Conservation (phyloP, 2,329 filamentous ascomycete species). For the Nemania abortiva region DNA sequence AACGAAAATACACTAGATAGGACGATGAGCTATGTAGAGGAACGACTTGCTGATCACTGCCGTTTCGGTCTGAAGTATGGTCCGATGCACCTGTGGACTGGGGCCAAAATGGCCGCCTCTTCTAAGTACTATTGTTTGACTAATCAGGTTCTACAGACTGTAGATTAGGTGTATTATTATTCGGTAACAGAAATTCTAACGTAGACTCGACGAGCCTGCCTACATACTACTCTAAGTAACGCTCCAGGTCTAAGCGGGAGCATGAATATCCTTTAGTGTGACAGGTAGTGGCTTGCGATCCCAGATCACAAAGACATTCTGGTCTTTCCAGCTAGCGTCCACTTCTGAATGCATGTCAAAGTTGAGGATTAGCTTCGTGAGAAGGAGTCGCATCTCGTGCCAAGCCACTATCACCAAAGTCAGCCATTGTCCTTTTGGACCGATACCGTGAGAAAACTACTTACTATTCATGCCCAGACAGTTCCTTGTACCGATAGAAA, state of each 20-base stretch:
- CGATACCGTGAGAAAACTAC: background rate
- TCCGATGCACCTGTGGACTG: background rate
- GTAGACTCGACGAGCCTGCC: background rate
- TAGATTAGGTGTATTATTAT: background rate
- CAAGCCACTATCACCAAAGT: conserved; percentile 33
- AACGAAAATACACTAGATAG: background rate
- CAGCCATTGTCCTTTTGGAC: conserved; percentile 1
- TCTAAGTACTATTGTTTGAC: background rate
- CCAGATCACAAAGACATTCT: conserved; percentile 39
- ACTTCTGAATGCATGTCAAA: conserved; percentile 36
- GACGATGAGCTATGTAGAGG: background rate
- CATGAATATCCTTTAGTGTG: conserved; percentile 13
- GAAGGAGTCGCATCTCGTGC: conserved; percentile 41
- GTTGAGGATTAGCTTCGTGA: conserved; percentile 38
- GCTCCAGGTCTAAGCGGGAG: conserved; percentile 9
- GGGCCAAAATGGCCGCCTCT: background rate
- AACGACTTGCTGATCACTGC: background rate
- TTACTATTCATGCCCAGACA: conserved; percentile 43
- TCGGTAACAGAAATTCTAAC: background rate
- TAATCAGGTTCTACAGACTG: background rate
- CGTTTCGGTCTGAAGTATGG: background rate
- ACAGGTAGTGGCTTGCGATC: conserved; percentile 38
- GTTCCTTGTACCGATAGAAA: conserved; percentile 39
- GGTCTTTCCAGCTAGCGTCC: conserved; percentile 35
- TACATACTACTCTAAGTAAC: background rate